Evolutionary conservation across 2,329 filamentous ascomycete species (phyloP), one percentile per base, ranked within the genome.

Genomic region (Phymatotrichopsis omnivora): DNA sequence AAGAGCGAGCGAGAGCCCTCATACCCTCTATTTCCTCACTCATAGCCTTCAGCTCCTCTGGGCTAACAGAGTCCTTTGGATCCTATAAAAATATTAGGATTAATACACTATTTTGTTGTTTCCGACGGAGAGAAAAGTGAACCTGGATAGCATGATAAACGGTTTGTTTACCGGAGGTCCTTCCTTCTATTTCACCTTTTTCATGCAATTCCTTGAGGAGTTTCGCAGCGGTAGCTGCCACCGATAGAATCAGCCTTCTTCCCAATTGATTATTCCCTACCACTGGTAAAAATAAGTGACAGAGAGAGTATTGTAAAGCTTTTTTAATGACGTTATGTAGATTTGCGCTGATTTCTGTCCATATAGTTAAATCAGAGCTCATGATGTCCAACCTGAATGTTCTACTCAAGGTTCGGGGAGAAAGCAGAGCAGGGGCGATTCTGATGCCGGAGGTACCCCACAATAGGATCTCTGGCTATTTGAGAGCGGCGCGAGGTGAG

Each of bases 171-270:
- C 75, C 73, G 29, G 74, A 67, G 29, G 66, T 63, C 38, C 71
- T 71, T 38, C 72, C 74, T 56, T 74, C 73, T 31, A 82, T 73
- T 54, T 74, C 63, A 8, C 72, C 72, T 31, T 67, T 68, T 54
- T 79, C 74, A 49, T 76, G 71, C 60, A 82, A 64, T 48, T 80
- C 76, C 56, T 76, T 78, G 25, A 82, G 63, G 24, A 74, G 58
- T 61, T 80, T 82, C 22, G 69, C 69, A 19, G 76, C 69, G 32
- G 73, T 67, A 10, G 74, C 73, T 71, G n/a, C n/a, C n/a, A 50
- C 57, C 14, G 58, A 47, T 12, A 30, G 29, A 20, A 37, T 51
- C 23, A 51, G 40, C 17, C 12, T 27, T 14, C 33, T 20, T 16
- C 23, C 6, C 28, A 12, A 27, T 31, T 23, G 8, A 37, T n/a